Conservation (phyloP, 805 yeast species). For the Starmerella asiatica region DNA sequence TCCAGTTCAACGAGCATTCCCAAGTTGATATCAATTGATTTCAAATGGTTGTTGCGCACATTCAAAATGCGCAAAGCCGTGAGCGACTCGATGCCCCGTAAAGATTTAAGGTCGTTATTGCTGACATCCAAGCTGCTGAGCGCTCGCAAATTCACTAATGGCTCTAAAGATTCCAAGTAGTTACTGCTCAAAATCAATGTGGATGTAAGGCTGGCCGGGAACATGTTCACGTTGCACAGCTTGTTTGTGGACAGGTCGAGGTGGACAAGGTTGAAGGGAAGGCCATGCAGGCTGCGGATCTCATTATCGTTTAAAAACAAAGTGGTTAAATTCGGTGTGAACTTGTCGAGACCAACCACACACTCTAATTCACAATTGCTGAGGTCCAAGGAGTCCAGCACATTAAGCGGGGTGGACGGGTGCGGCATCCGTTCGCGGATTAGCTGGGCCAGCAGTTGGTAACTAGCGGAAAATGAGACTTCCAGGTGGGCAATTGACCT, state of each 20-base stretch:
- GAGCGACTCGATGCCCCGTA: constrained; percentile 16
- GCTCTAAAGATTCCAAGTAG: constrained; percentile 15
- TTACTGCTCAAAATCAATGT: constrained; percentile 17
- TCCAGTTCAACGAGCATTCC: constrained; percentile 16
- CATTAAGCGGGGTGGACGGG: constrained; percentile 1
- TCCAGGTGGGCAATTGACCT: constrained; percentile 7
- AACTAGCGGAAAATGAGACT: constrained; percentile 13
- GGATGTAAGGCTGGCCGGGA: constrained; percentile 18
- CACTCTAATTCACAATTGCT: constrained; percentile 15
- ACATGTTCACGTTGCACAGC: constrained; percentile 13
- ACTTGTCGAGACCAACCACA: constrained; percentile 16
- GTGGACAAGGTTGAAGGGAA: constrained; percentile 16
- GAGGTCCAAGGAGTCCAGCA: constrained; percentile 14
- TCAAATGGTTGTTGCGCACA: constrained; percentile 15
- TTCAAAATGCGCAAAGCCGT: constrained; percentile 18
- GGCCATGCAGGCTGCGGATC: constrained; percentile 18
- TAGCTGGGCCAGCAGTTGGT: constrained; percentile 6
- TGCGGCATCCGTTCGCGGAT: constrained; percentile 10
- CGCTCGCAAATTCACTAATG: constrained; percentile 17
- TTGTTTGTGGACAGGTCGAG: constrained; percentile 15
- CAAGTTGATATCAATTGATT: constrained; percentile 9
- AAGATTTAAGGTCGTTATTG: constrained; percentile 12
- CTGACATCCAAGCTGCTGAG: constrained; percentile 18
- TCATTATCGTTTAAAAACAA: constrained; percentile 14
- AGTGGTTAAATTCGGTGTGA: constrained; percentile 16